These are phyloP conservation scores for Candida ovalis DNA, from an alignment of 805 yeast genomes.

Conservation along the genomic window DNA sequence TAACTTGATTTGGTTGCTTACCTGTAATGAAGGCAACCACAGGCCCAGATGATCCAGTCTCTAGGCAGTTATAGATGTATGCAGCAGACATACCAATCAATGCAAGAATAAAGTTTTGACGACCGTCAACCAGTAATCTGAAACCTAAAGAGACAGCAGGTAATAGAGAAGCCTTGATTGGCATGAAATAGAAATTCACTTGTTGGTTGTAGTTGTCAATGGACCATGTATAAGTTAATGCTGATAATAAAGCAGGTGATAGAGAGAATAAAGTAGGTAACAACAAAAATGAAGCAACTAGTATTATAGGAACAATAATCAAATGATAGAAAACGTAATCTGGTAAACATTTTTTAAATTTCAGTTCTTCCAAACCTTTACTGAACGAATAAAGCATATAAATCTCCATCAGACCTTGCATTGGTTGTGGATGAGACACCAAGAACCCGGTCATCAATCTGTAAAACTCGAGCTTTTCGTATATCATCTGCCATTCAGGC, in stretches of 20 bases:
- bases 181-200: constrained; percentile 50
- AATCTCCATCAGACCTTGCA: constrained; percentile 46
- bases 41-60: constrained; percentile 52
- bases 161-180: constrained; percentile 53
- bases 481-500: constrained; percentile 30
- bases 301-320: constrained; percentile 44
- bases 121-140: constrained; percentile 43
- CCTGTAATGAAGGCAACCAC: constrained; percentile 31
- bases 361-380: constrained; percentile 51
- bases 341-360: constrained; percentile 43
- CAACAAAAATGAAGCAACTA: constrained; percentile 29
- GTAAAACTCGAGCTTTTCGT: constrained; percentile 38
- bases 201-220: constrained; percentile 49
- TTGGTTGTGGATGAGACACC: constrained; percentile 38
- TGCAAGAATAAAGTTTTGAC: constrained; percentile 36
- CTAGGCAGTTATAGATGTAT: constrained; percentile 59
- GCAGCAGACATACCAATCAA: constrained; percentile 52
- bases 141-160: constrained; percentile 42
- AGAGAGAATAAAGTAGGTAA: constrained; percentile 28
- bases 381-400: constrained; percentile 57
- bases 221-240: constrained; percentile 62
- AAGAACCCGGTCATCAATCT: constrained; percentile 49
- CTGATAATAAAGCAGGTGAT: constrained; percentile 42
- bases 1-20: constrained; percentile 19
- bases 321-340: constrained; percentile 55